A percentile compares a stretch with the other conserved stretches of the same genome.
Conservation (phyloP, 768 basidiomycete species). For the Suillus lakei region DNA sequence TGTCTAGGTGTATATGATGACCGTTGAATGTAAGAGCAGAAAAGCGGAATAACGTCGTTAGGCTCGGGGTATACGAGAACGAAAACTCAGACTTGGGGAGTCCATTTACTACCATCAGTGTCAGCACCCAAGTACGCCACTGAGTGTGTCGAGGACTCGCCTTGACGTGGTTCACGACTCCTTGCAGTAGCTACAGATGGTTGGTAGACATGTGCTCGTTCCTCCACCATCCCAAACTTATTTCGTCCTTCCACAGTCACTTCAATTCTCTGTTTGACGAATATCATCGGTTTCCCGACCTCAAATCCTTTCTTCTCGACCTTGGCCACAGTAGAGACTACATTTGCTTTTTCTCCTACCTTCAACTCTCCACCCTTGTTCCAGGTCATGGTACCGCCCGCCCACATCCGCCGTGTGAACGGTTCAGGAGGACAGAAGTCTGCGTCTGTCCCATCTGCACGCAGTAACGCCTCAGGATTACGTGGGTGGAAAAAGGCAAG, state of each 20-base stretch:
- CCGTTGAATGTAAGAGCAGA: constrained; percentile 88
- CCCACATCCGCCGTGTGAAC: constrained; percentile 85
- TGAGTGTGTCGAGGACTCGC: constrained; percentile 31
- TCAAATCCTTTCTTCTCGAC: constrained; percentile 72
- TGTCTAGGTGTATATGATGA: constrained; percentile 84
- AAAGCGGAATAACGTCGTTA: constrained; percentile 81
- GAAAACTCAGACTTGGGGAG: constrained; percentile 61
- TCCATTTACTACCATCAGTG: constrained; percentile 48
- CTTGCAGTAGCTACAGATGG: constrained; percentile 27
- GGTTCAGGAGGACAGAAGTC: constrained; percentile 75
- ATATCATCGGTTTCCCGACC: constrained; percentile 64
- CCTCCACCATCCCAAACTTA: constrained; percentile 59
- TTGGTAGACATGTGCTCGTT: constrained; percentile 74
- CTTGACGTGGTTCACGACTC: constrained; percentile 45
- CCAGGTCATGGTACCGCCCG: constrained; percentile 72
- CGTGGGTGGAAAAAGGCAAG: constrained; percentile 77
- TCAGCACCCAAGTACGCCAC: neutral
- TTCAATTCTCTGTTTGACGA: constrained; percentile 69
- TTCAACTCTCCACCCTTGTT: constrained; percentile 49
- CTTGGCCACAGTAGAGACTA: constrained; percentile 51
- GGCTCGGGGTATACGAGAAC: constrained; percentile 67
- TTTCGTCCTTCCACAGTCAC: constrained; percentile 48
- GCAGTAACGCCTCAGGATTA: constrained; percentile 57
- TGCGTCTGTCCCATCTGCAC: constrained; percentile 73
- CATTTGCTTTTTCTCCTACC: constrained; percentile 56